Percentiles rank a stretch among this genome's conserved stretches.
Evolutionary conservation across 345 rosid genomes (phyloP).

Genomic region (Lepidium didymum): DNA sequence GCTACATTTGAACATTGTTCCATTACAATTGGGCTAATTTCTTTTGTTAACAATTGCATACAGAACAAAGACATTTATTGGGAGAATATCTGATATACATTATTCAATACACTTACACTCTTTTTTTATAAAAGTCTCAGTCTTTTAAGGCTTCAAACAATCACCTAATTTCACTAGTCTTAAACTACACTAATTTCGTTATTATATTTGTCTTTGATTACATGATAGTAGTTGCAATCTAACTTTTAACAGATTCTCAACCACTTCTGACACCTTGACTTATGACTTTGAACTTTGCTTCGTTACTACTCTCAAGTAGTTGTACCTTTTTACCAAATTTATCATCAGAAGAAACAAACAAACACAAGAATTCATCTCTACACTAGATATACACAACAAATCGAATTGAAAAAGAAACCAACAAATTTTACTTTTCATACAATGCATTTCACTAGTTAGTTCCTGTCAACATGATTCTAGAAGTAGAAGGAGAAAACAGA

Average conservation of each 20-base stretch:
- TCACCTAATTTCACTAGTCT: background rate
- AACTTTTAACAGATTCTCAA: background rate
- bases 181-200: background rate
- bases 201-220: background rate
- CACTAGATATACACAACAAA: slow-evolving; percentile 3
- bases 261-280: background rate
- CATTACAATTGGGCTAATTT: too few species aligned
- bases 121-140: too few species aligned
- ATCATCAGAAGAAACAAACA: background rate
- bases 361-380: background rate
- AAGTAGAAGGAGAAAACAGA: background rate
- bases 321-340: background rate
- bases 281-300: background rate
- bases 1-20: too few species aligned
- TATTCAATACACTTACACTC: too few species aligned
- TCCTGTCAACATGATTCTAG: slow-evolving; percentile 14
- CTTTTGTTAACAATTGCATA: too few species aligned
- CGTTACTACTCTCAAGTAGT: slow-evolving; percentile 18
- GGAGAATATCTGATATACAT: too few species aligned
- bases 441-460: slow-evolving; percentile 11
- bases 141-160: background rate
- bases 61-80: too few species aligned
- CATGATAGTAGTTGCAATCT: slow-evolving; percentile 7
- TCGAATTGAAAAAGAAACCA: background rate
- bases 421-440: slow-evolving; percentile 16